Base-by-base conservation (phyloP, 805 yeast genomes). In the Yamadazyma endophytica region DNA sequence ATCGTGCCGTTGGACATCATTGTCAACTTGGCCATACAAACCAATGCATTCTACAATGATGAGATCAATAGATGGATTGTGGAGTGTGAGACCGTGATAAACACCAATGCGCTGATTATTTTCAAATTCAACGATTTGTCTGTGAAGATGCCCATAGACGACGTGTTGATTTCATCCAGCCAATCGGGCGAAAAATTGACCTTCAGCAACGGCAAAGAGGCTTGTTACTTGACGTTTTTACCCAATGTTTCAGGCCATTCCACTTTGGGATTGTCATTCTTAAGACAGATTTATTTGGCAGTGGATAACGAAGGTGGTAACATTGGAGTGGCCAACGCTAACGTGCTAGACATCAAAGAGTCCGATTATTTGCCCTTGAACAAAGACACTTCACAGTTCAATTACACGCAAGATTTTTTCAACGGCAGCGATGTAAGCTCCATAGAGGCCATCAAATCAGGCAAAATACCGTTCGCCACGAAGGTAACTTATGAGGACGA, bases 11-110 rank as follows among this genome's bases (percentile, higher is more conserved):
- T 69, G 24, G 68, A 70, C 27, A 49, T 74, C 4, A 58, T 83
- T 24, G 64, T 82, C 30, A 74, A 73, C 42, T 54, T 83, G 18
- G 86, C 89, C 0, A 64, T 82, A 16, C 89, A 83, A 53, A 58
- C 79, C 23, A 78, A 79, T 46, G 90, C 90, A 0, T 72, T 66
- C 40, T 83, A 74, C 48, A 66, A 72, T 3, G 50, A 56, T 4
- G 58, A 61, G 5, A 46, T 64, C 5, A 61, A 58, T 15, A 46
- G 68, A 12, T 83, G 90, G 90, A 44, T 80, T 11, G 79, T 79
- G 9, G 70, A 71, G 36, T 83, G 92, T 57, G 56, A 69, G 9
- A 42, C 47, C 19, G 56, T 80, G 11, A 68, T 64, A 1, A 44
- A 54, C 4, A 43, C 68, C 6, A 53, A 68, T 15, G 87, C 85